Base-by-base conservation (phyloP, 1,284 basidiomycete species). In the Cutaneotrichosporon mucoides region DNA sequence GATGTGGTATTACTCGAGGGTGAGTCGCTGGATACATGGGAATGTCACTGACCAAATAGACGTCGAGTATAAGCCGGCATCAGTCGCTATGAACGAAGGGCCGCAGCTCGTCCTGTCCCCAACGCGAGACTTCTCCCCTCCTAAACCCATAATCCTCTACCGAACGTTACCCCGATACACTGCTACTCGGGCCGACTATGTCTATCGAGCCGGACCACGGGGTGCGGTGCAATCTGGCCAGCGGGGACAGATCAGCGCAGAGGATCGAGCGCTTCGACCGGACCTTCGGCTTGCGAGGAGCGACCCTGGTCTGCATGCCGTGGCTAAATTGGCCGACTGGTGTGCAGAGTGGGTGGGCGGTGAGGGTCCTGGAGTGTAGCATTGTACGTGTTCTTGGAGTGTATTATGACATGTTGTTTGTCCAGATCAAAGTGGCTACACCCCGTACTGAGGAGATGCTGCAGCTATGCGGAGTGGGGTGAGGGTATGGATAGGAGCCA, bases 1-100 rank as follows among this genome's bases (percentile, higher is more conserved):
- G 75, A 76, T 57, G 70, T 75, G 0, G 62, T 75, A 6, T 51
- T 74, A 8, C 59, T 76, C 0, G 67, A 73, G 50, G 69, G 75
- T 76, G 52, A 60, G 71, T 67, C 10, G 12, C 6, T 37, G 34
- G n/a, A 9, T 15, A 7, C n/a, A 15, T 33, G 34, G 11, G 13
- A 4, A 15, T 24, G 43, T 41, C n/a, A 40, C 13, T 15, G 52
- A 47, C 33, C 24, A 24, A 1, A n/a, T 15, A 76, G 73, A 73
- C 51, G 65, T 67, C 36, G 67, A 71, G 47, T 67, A 66, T 52
- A 53, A 55, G 24, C 60, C 65, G 1, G 41, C 57, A 9, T 34
- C 59, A 4, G 13, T 33, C 0, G 64, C 65, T 1, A 43, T 48
- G 4, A 64, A 62, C 34, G 70, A 73, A 24, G 59, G 63, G 4